A percentile compares a stretch with the other conserved stretches of the same genome.
phyloP scores from a whole-genome alignment of 129 eudicot species.

The Saposhnikovia divaricata region DNA sequence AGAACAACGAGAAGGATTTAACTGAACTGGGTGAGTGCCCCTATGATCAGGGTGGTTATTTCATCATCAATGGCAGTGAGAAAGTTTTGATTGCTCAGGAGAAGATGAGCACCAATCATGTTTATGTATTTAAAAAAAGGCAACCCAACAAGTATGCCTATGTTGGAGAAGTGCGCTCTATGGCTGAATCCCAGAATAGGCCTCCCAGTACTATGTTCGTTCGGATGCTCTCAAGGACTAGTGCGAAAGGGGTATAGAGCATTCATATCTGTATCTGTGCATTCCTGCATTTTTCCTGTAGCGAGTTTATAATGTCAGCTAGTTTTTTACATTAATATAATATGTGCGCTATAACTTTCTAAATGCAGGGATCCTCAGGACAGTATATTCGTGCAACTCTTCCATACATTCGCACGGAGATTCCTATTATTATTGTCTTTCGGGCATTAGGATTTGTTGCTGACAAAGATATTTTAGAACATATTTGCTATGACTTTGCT shows the following conservation, averaged over 20 bases:
- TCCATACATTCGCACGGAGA: slow-evolving; percentile 84
- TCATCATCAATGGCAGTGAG: slow-evolving; percentile 95
- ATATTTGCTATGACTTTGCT: slow-evolving; percentile 80
- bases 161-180: slow-evolving; percentile 87
- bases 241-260: slow-evolving; percentile 83
- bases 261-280: neutral
- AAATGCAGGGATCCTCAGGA: slow-evolving; percentile 85
- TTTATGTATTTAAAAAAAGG: slow-evolving; percentile 86
- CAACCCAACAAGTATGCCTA: slow-evolving; percentile 97
- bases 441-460: slow-evolving; percentile 94
- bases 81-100: slow-evolving; percentile 95
- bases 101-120: slow-evolving; percentile 97
- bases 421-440: slow-evolving; percentile 84
- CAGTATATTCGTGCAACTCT: slow-evolving; percentile 91
- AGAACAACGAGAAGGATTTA: slow-evolving; percentile 85
- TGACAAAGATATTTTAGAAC: slow-evolving; percentile 88
- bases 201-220: slow-evolving; percentile 96
- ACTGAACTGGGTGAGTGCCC: slow-evolving; percentile 98
- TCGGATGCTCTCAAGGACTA: slow-evolving; percentile 82
- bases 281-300: neutral
- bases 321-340: neutral
- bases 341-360: neutral
- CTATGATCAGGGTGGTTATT: slow-evolving; percentile 95
- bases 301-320: neutral
- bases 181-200: slow-evolving; percentile 84